Base-by-base conservation (phyloP, 352 stramenopile genomes). In the Pythium diclinum region DNA sequence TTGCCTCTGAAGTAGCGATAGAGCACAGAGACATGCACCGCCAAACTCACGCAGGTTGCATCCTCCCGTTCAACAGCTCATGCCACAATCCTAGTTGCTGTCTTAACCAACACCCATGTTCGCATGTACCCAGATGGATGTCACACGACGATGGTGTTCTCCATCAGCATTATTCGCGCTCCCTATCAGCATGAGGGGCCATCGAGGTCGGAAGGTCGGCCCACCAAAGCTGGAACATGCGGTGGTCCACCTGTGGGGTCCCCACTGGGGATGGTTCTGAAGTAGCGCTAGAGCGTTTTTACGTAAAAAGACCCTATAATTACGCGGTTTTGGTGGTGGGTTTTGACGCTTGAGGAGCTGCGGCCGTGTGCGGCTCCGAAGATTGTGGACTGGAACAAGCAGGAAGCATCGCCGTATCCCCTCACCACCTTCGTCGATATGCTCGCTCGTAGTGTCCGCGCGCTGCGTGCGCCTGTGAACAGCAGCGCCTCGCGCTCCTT, bases 371-470 rank as follows among this genome's bases (percentile, higher is more conserved):
- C 33, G 56, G 57, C 51, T 59, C 32, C n/a, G 28, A 71, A 52
- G 64, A 66, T 66, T 63, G 53, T 71, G 53, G 58, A 61, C 52
- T 40, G 64, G 52, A 59, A 64, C 49, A 48, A 59, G 63, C 47
- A 53, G 46, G 46, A 59, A 49, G 48, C 58, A 30, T 34, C 51
- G 44, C 44, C 19, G 44, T 32, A 51, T 19, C 23, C 46, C 52
- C 30, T 46, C 38, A 25, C 51, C 59, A 32, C 46, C 48, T 17
- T 58, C 42, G 10, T 28, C 54, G 58, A 53, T 65, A 91, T 91
- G 82, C 73, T 91, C 30, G 78, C 80, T 63, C 79, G 79, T 57
- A 81, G 58, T 69, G 72, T 89, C 61, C 83, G 83, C 48, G 72
- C 74, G 63, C 56, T 88, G 54, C 56, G 69, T 51, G 68, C 67